Percentiles rank a stretch among this genome's conserved stretches.
phyloP scores from a whole-genome alignment of 768 basidiomycete genomes.

The Naematelia aurantialba region DNA sequence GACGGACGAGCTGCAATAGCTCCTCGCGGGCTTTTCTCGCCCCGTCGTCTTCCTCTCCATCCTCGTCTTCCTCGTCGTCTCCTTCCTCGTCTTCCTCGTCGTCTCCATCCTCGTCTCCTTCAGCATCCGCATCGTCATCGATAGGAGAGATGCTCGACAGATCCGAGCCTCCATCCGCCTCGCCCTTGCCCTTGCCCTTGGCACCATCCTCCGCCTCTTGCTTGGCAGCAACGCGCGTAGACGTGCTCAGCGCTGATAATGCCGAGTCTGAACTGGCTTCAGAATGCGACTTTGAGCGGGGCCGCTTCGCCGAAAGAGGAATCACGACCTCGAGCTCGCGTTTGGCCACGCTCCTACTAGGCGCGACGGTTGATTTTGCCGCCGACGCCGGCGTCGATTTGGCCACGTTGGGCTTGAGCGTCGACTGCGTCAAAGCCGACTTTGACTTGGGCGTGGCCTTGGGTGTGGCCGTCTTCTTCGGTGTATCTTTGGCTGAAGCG shows the following conservation, averaged over 20 bases:
- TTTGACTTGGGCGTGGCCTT: slow-evolving; percentile 8
- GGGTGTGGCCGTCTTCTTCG: not conserved
- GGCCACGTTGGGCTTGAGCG: no score
- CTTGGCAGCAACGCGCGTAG: not conserved
- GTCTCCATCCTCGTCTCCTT: not conserved
- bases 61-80: not conserved
- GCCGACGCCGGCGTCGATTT: no score
- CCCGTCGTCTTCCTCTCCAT: not conserved
- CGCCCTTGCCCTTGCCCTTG: not conserved
- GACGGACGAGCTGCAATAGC: slow-evolving; percentile 5
- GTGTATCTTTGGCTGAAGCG: slow-evolving; percentile 1
- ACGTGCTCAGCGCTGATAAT: not conserved
- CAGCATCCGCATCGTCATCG: not conserved
- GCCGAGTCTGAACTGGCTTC: not conserved
- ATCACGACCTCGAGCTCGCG: slow-evolving; percentile 1
- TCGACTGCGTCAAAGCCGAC: slow-evolving; percentile 1
- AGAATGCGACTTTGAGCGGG: not conserved
- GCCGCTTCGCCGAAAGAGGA: not conserved
- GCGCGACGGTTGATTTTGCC: not conserved
- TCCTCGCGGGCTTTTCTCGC: slow-evolving; percentile 5
- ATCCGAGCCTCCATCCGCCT: not conserved
- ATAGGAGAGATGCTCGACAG: slow-evolving; percentile 10
- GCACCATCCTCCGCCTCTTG: not conserved
- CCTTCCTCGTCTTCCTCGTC: not conserved
- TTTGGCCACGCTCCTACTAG: no score